Evolutionary conservation across 371 early-diverging fungal genomes (phyloP), one percentile per base, ranked within the genome.

Genomic region (Mortierella sp.): DNA sequence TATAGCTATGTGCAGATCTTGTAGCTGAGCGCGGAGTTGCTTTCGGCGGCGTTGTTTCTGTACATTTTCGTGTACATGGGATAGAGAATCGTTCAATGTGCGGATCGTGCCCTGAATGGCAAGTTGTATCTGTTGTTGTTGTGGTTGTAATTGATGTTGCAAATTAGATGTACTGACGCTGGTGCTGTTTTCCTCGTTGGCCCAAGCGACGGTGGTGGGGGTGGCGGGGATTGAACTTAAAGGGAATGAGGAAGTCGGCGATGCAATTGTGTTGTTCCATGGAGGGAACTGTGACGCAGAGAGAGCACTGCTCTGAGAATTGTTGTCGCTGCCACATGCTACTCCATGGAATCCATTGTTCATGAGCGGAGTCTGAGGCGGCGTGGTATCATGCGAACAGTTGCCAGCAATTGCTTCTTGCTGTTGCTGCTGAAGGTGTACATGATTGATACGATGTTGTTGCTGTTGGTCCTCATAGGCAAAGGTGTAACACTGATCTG

Each of bases 401-500:
- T 30, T 47, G 47, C 46, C 12, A 48, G 32, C 17, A 43, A 31
- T 30, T 50, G 56, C 34, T 53, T n/a, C 37, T 17, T 50, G 30
- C 42, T 66, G 52, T 15, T 58, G 52, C 23, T 56, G 58, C 17
- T 70, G 61, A 31, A 60, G 61, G 11, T 57, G 61, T 53, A 52
- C 60, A 32, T 55, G 60, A 4, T 57, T 49, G 57, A 4, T 62
- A 31, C 19, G 54, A 37, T 34, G 27, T 7, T 61, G 62, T 11
- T 69, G 61, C 11, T 50, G 57, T 17, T 60, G 66, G n/a, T 46
- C 24, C 19, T 52, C 28, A 3, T 57, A 64, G 14, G 52, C 56
- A 19, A 66, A 41, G 27, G 65, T 23, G 48, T 58, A 66, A 42
- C 50, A 50, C 15, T 66, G 72, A 44, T 56, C 56, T 39, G 72